phyloP scores from a whole-genome alignment of 2,329 filamentous ascomycete species.

The Drechmeria coniospora region DNA sequence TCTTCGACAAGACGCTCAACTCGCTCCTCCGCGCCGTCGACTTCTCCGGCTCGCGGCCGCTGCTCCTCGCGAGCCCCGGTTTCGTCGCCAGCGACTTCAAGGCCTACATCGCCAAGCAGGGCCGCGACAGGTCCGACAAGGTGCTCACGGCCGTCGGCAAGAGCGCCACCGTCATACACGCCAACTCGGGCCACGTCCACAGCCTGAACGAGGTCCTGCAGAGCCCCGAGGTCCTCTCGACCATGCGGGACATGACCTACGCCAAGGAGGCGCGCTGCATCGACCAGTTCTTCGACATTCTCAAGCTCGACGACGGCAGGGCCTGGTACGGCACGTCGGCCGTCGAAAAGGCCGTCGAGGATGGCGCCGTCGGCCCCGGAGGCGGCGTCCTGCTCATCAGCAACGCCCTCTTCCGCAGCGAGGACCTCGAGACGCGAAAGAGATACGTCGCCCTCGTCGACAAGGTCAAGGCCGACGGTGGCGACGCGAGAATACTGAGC shows the following conservation, averaged over 20 bases:
- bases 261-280: slow-evolving; percentile 69
- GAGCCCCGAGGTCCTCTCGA: slow-evolving; percentile 59
- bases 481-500: slow-evolving; percentile 78
- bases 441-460: slow-evolving; percentile 79
- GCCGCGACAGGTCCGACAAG: slow-evolving; percentile 47
- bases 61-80: slow-evolving; percentile 78
- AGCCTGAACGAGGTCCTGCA: slow-evolving; percentile 76
- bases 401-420: slow-evolving; percentile 72
- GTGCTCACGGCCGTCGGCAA: slow-evolving; percentile 45
- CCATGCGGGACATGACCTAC: slow-evolving; percentile 78
- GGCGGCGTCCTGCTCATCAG: slow-evolving; percentile 77
- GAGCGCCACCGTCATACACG: slow-evolving; percentile 61
- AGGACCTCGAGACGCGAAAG: slow-evolving; percentile 60
- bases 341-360: slow-evolving; percentile 66
- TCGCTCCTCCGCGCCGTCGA: slow-evolving; percentile 68
- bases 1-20: slow-evolving; percentile 63
- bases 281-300: slow-evolving; percentile 64
- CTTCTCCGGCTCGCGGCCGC: slow-evolving; percentile 50
- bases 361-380: slow-evolving; percentile 76
- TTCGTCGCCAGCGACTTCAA: slow-evolving; percentile 75
- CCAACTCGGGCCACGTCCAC: slow-evolving; percentile 74
- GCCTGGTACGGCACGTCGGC: slow-evolving; percentile 83
- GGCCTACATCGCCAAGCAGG: slow-evolving; percentile 52
- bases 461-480: slow-evolving; percentile 71
- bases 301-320: slow-evolving; percentile 72